A percentile compares a stretch with the other conserved stretches of the same genome.
These are phyloP conservation scores for Erysimum cheiri DNA, from an alignment of 441 rosid genomes.

Conservation along the genomic window DNA sequence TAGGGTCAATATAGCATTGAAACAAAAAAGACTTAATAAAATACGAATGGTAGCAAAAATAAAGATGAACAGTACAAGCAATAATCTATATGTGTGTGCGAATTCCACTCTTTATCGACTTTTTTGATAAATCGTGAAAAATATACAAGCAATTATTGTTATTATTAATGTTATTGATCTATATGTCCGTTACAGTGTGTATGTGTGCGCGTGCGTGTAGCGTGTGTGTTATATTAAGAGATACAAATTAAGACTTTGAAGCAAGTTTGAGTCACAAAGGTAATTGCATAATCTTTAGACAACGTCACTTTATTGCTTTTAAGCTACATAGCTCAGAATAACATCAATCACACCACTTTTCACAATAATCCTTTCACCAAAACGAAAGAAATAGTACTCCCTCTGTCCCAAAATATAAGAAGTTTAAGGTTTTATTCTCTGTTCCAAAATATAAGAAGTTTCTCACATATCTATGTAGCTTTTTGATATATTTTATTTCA, in stretches of 20 bases:
- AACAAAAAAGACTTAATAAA: neutral
- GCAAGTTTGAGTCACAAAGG: conserved; percentile 30
- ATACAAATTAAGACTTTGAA: conserved; percentile 37
- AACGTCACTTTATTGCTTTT: conserved; percentile 39
- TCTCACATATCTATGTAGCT: too few relatives aligned
- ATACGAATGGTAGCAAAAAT: neutral
- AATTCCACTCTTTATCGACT: neutral
- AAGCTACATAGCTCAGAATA: conserved; percentile 37
- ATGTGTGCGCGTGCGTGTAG: neutral
- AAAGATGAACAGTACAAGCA: neutral
- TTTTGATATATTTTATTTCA: too few relatives aligned
- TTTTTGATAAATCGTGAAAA: conserved; percentile 4
- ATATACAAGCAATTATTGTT: conserved; percentile 1
- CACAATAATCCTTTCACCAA: neutral
- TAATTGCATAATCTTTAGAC: conserved; percentile 31
- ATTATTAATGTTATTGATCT: neutral
- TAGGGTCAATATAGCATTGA: neutral
- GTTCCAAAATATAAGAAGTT: too few relatives aligned
- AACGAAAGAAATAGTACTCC: neutral
- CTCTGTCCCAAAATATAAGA: too few relatives aligned
- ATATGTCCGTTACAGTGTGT: neutral
- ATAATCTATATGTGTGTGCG: too few relatives aligned
- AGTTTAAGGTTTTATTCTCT: too few relatives aligned
- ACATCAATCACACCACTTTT: conserved; percentile 25
- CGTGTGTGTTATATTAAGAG: neutral